phyloP scores from a whole-genome alignment of 108 stramenopile species.

The Seminavis robusta region DNA sequence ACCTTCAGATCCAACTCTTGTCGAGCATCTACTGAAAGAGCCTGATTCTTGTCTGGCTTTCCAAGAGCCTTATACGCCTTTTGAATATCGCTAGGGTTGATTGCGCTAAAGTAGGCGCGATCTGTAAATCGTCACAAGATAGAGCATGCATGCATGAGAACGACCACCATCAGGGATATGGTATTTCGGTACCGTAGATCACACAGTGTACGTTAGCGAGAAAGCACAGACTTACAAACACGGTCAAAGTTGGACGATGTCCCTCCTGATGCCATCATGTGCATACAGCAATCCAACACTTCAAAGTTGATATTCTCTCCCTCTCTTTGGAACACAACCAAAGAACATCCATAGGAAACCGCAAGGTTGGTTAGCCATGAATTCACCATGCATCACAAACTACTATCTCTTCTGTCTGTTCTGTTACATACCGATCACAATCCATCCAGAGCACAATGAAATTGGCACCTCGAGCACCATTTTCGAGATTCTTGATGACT shows the following conservation, averaged over 20 bases:
- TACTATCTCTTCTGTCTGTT: neutral
- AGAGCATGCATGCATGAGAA: too few species aligned
- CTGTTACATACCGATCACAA: constrained; percentile 65
- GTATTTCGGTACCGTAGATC: too few species aligned
- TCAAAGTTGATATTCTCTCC: constrained; percentile 97
- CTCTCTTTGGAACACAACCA: constrained; percentile 28
- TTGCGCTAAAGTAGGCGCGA: constrained; percentile 93
- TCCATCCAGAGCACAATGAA: constrained; percentile 94
- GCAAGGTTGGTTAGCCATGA: neutral
- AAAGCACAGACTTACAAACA: too few species aligned
- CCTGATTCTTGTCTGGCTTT: constrained; percentile 85
- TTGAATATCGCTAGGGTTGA: constrained; percentile 87
- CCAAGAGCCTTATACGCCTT: constrained; percentile 76
- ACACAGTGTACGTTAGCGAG: too few species aligned
- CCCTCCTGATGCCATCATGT: constrained; percentile 49
- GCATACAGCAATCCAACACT: constrained; percentile 83
- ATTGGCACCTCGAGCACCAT: constrained; percentile 62
- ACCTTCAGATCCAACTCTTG: constrained; percentile 97
- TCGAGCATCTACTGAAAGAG: constrained; percentile 90
- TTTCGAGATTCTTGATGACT: constrained; percentile 81
- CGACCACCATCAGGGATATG: too few species aligned
- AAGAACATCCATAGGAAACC: neutral
- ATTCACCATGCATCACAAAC: constrained; percentile 7
- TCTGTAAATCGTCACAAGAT: too few species aligned
- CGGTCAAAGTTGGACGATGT: constrained; percentile 54